Base-by-base conservation (phyloP, 441 rosid species). In the Kokia cookei region DNA sequence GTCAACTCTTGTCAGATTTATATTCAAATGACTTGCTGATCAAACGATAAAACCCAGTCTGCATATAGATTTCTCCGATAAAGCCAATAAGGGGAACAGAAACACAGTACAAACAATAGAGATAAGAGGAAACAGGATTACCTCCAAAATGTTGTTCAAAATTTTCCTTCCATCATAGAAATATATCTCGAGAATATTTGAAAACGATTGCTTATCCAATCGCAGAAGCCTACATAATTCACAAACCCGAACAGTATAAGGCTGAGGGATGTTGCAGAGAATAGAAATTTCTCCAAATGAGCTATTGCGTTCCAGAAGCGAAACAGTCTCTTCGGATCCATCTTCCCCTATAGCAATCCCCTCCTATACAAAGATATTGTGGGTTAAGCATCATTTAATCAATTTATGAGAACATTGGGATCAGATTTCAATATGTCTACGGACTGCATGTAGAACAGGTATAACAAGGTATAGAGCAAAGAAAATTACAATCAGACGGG, bases 211-310 rank as follows among this genome's bases (percentile, higher is more conserved):
- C 79, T 96, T 96, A 74, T 93, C 99, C 51, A 96, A 74, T 65
- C 97, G 92, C 71, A 96, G 86, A 78, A 93, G 92, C 81, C 90
- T 87, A 67, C 90, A 85, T 61, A 93, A 74, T 58, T 90, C 91
- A 51, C 87, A 78, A 75, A 96, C 98, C 66, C 90, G 87, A 80
- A 96, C 87, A 0, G 94, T 91, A 69, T 83, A 91, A 22, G 98
- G 98, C 82, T 89, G 97, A 77, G 99, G 96, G 75, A 96, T 87
- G 88, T 92, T 96, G 85, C 99, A 96, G 59, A 96, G 85, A 26
- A 93, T 89, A 59, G 99, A 93, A 71, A 92, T 81, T 76, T 91
- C 92, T 65, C 99, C 99, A 81, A 96, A 90, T 24, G 96, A 86
- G 82, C 85, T 82, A 82, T 91, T 78, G 58, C 92, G 90, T 1